Base-by-base conservation (phyloP, 768 basidiomycete genomes). In the Serendipita vermifera region DNA sequence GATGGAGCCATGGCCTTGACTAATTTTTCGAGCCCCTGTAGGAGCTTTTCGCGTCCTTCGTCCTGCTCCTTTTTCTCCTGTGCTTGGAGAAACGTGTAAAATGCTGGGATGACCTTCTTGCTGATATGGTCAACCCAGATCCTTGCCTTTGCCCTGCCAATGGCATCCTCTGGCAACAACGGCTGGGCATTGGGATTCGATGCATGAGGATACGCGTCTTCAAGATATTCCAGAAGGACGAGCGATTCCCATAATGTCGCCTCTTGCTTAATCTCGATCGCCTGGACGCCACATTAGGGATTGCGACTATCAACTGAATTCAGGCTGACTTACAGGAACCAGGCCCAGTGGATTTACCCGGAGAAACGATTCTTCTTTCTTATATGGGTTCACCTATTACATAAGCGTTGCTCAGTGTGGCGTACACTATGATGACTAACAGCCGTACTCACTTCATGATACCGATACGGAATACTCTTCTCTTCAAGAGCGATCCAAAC, bases 151-250 rank as follows among this genome's bases (percentile, higher is more conserved):
- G 78, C 79, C n/a, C 75, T 73, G 3, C 71, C 71, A 54, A 69
- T 70, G 1, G 81, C 75, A 59, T 82, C 77, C 3, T 59, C 54
- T 0, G 82, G 78, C 33, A 80, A 72, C n/a, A 82, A 64, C 33
- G 66, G 66, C 5, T 77, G 77, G n/a, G n/a, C n/a, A n/a, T n/a
- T n/a, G n/a, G n/a, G n/a, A n/a, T n/a, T n/a, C 35, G 67, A 58
- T 72, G 58, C 5, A 61, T 46, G 7, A 1, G 75, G 73, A 63
- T 74, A 80, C 3, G 75, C 73, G 33, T 87, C 85, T 70, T 88
- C 81, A 39, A 91, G 70, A 63, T 76, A 91, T 40, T 87, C 85
- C 57, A 88, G 65, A 58, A 89, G 84, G 32, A 87, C 80, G 0
- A 80, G 85, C 63, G 84, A 87, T 60, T 85, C 83, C 67, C 84